Conservation (phyloP, 345 rosid genomes). For the Eucalyptus tenuipes region DNA sequence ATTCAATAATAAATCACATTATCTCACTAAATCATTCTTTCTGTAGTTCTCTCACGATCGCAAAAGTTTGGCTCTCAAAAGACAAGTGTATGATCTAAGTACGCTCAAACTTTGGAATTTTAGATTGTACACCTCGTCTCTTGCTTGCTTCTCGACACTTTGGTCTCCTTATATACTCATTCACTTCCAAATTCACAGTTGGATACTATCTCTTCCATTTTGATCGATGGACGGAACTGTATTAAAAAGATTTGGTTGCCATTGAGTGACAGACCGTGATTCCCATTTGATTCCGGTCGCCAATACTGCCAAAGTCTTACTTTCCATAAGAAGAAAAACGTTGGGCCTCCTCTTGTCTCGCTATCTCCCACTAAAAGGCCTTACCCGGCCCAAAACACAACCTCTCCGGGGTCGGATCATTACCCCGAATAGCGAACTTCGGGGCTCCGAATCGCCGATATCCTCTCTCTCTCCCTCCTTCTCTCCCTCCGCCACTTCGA, state of each 20-base stretch:
- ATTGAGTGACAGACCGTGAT: too few species aligned
- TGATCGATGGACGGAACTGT: too few species aligned
- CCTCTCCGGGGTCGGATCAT: neutral
- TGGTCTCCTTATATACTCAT: too few species aligned
- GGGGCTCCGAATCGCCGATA: neutral
- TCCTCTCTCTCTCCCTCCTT: neutral
- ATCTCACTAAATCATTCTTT: too few species aligned
- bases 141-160: fast-evolving
- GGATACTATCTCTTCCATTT: too few species aligned
- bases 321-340: neutral
- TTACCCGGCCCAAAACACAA: neutral
- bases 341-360: neutral
- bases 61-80: too few species aligned
- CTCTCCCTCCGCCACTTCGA: neutral
- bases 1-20: fast-evolving
- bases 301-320: neutral
- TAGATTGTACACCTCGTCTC: fast-evolving
- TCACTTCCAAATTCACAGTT: too few species aligned
- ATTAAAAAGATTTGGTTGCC: too few species aligned
- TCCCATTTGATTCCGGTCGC: too few species aligned
- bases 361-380: neutral
- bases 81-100: fast-evolving
- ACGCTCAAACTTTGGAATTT: too few species aligned
- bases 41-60: fast-evolving
- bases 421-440: neutral